These are phyloP conservation scores for Tuber umbilicatum DNA, from an alignment of 495 filamentous ascomycete genomes.

Conservation along the genomic window DNA sequence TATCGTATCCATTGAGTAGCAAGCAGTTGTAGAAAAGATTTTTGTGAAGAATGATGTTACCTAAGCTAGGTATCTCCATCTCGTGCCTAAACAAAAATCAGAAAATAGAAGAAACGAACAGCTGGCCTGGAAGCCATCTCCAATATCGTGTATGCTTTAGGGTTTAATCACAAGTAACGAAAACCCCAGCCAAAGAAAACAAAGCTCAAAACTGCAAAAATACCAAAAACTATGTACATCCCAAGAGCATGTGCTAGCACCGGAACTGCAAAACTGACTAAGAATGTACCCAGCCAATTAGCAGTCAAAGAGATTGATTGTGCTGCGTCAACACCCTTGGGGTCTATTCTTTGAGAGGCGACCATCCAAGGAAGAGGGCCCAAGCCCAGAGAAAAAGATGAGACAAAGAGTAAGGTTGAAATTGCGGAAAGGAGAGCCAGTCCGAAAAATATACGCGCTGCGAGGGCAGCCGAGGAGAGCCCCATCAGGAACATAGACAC, in stretches of 20 bases:
- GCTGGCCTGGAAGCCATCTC: too few relatives aligned
- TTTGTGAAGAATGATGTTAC: too few relatives aligned
- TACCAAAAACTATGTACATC: slow-evolving; percentile 16
- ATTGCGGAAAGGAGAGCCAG: slow-evolving; percentile 69
- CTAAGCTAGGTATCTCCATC: too few relatives aligned
- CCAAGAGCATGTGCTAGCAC: slow-evolving; percentile 21
- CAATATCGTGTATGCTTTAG: too few relatives aligned
- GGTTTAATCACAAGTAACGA: too few relatives aligned
- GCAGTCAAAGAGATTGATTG: slow-evolving; percentile 78
- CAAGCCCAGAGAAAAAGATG: slow-evolving; percentile 81
- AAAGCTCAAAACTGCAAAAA: too few relatives aligned
- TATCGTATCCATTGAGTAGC: too few relatives aligned
- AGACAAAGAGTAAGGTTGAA: slow-evolving; percentile 75
- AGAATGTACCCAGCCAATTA: slow-evolving; percentile 85
- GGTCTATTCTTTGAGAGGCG: slow-evolving; percentile 76
- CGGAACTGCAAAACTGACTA: slow-evolving; percentile 50
- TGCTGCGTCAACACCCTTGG: slow-evolving; percentile 79
- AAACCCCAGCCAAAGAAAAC: neutral
- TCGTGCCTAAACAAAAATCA: too few relatives aligned
- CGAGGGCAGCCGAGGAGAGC: slow-evolving; percentile 62
- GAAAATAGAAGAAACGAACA: too few relatives aligned
- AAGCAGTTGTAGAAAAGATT: too few relatives aligned
- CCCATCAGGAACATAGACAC: slow-evolving; percentile 78
- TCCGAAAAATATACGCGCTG: slow-evolving; percentile 62
- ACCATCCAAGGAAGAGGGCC: slow-evolving; percentile 94